A percentile compares a stretch with the other conserved stretches of the same genome.
Evolutionary conservation across 1,284 basidiomycete species (phyloP).

Genomic region (Moesziomyces sp.): DNA sequence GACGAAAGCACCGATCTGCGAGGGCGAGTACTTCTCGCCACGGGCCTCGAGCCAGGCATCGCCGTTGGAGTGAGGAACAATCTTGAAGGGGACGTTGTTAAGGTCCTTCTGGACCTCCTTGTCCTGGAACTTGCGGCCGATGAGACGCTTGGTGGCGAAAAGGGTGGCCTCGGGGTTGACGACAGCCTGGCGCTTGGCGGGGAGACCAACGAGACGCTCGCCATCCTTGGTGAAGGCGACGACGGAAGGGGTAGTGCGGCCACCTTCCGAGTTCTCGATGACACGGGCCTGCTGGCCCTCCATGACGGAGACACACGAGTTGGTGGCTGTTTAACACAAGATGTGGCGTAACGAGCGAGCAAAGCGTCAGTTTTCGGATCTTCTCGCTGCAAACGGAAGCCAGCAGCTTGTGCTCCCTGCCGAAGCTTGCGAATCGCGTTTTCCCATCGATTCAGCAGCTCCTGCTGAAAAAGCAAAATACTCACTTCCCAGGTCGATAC

Average conservation of each 20-base stretch:
- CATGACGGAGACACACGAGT: constrained; percentile 73
- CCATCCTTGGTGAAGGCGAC: constrained; percentile 93
- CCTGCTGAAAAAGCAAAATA: constrained; percentile 9
- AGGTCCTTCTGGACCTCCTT: constrained; percentile 91
- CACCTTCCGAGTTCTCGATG: constrained; percentile 97
- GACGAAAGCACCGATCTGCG: constrained; percentile 81
- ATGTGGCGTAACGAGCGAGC: background rate
- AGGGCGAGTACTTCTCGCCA: constrained; percentile 74
- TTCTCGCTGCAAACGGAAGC: no score
- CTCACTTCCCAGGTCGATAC: constrained; percentile 66
- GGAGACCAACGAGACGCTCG: constrained; percentile 83
- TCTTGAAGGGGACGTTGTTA: constrained; percentile 77
- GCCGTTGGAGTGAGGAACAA: constrained; percentile 76
- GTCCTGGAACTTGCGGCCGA: constrained; percentile 93
- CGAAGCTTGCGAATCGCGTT: background rate
- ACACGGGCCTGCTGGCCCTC: constrained; percentile 90
- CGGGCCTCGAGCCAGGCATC: constrained; percentile 80
- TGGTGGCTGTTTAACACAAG: constrained; percentile 45
- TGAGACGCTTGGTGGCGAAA: constrained; percentile 90
- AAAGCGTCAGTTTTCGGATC: constrained; percentile 4
- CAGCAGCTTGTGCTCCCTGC: background rate
- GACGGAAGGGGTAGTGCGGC: constrained; percentile 95
- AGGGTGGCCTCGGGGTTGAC: constrained; percentile 79
- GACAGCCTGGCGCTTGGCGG: constrained; percentile 96
- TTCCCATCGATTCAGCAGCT: background rate